Conservation (phyloP, 495 filamentous ascomycete genomes). For the Xylaria nigripes region DNA sequence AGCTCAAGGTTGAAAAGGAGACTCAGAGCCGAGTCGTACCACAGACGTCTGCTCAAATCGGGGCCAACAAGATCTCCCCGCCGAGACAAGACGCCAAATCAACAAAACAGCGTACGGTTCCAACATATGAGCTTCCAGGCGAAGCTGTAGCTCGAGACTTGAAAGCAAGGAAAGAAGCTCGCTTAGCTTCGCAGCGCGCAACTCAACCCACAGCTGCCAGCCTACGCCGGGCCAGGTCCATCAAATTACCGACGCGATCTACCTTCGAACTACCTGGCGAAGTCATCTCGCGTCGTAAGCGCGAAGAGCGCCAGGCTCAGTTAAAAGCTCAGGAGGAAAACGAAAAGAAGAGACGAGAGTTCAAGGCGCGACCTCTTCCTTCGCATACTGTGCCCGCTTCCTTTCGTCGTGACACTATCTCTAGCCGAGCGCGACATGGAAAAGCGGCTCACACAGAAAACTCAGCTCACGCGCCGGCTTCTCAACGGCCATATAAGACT, state of each 20-base stretch:
- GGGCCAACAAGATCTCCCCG: constrained; percentile 36
- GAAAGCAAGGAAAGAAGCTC: constrained; percentile 45
- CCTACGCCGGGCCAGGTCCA: constrained; percentile 42
- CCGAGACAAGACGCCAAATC: constrained; percentile 46
- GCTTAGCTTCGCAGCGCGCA: constrained; percentile 32
- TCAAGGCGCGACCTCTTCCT: constrained; percentile 57
- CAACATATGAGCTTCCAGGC: constrained; percentile 63
- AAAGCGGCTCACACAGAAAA: constrained; percentile 26
- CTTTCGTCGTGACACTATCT: constrained; percentile 44
- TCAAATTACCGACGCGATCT: constrained; percentile 51
- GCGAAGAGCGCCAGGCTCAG: constrained; percentile 58
- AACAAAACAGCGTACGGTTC: constrained; percentile 52
- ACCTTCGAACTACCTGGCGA: constrained; percentile 68
- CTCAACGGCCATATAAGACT: constrained; percentile 7
- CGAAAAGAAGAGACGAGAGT: constrained; percentile 47
- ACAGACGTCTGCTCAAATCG: constrained; percentile 20
- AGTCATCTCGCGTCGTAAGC: constrained; percentile 59
- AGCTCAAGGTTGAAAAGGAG: constrained; percentile 24
- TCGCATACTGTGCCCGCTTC: constrained; percentile 30
- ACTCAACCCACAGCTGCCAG: constrained; percentile 30
- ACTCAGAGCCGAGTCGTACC: constrained; percentile 12
- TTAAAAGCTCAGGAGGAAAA: constrained; percentile 53
- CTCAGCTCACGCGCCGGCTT: constrained; percentile 9
- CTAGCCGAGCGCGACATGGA: constrained; percentile 51
- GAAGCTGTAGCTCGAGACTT: constrained; percentile 59